Evolutionary conservation across 495 filamentous ascomycete species (phyloP).

Genomic region (Penicillium desertorum): DNA sequence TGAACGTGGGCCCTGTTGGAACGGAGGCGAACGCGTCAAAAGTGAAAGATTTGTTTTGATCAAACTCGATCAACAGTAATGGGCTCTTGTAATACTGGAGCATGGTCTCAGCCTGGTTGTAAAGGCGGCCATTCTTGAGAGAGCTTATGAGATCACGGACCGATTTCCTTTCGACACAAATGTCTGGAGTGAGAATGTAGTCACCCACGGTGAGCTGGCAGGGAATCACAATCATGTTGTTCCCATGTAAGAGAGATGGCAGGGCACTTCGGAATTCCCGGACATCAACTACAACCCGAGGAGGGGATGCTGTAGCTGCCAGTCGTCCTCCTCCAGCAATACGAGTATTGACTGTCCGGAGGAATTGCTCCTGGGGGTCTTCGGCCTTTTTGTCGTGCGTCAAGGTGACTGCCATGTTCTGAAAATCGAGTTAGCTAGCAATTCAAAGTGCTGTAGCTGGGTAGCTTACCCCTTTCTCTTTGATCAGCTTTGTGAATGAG

Average conservation of each 20-base stretch:
- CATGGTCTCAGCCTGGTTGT: constrained; percentile 92
- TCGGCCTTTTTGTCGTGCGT: constrained; percentile 69
- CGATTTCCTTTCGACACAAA: constrained; percentile 93
- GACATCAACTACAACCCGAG: constrained; percentile 89
- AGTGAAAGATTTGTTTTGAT: constrained; percentile 95
- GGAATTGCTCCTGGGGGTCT: constrained; percentile 88
- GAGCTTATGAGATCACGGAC: constrained; percentile 87
- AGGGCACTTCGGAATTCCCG: constrained; percentile 93
- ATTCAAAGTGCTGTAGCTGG: background rate
- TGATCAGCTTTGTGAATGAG: constrained; percentile 88
- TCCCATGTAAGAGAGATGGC: constrained; percentile 86
- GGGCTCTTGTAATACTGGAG: constrained; percentile 85
- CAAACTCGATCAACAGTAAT: constrained; percentile 95
- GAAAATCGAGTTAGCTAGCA: background rate
- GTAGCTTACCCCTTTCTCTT: constrained; percentile 69
- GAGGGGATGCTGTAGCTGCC: constrained; percentile 86
- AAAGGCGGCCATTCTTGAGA: constrained; percentile 87
- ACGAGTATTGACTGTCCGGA: constrained; percentile 93
- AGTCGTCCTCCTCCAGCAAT: constrained; percentile 92
- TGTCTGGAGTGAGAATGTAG: constrained; percentile 86
- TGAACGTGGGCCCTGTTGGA: constrained; percentile 38
- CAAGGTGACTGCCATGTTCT: constrained; percentile 85
- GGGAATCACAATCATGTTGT: constrained; percentile 79
- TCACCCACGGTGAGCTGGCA: constrained; percentile 97
- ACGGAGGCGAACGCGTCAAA: constrained; percentile 79